Evolutionary conservation across 2,329 filamentous ascomycete genomes (phyloP).

Genomic region (Colletotrichum zoysiae): DNA sequence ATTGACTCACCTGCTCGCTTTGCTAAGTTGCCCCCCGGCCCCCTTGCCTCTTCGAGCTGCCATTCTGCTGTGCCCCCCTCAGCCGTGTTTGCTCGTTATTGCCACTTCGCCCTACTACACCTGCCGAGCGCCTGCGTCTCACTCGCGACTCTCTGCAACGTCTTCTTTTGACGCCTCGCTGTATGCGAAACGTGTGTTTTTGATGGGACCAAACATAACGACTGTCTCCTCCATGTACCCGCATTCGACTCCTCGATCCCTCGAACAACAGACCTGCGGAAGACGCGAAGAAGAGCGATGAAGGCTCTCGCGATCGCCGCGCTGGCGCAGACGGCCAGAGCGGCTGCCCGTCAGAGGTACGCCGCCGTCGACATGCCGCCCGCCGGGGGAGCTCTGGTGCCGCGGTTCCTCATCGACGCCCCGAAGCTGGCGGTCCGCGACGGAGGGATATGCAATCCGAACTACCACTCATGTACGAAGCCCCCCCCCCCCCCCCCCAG

Average conservation of each 20-base stretch:
- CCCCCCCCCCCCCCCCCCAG: no score
- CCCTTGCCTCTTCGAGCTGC: background rate
- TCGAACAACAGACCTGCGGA: background rate
- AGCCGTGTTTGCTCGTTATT: constrained; percentile 9
- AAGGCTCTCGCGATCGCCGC: background rate
- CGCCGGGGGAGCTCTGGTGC: constrained; percentile 21
- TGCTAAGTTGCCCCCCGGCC: background rate
- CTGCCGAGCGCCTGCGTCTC: background rate
- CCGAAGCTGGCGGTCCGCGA: constrained; percentile 39
- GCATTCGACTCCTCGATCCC: background rate
- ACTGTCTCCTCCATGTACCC: background rate
- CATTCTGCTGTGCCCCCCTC: background rate
- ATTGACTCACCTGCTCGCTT: background rate
- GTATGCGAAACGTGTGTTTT: background rate
- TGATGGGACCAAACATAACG: background rate
- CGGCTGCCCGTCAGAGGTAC: constrained; percentile 28
- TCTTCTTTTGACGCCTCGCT: background rate
- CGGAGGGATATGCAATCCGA: constrained; percentile 30
- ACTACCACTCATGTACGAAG: constrained; percentile 37
- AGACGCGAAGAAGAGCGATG: background rate
- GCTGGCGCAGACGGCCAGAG: constrained; percentile 20
- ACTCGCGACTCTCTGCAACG: background rate
- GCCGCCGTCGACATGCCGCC: constrained; percentile 39
- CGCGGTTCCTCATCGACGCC: constrained; percentile 40
- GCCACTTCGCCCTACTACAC: background rate